phyloP scores from a whole-genome alignment of 495 filamentous ascomycete genomes.

The Evernia prunastri region DNA sequence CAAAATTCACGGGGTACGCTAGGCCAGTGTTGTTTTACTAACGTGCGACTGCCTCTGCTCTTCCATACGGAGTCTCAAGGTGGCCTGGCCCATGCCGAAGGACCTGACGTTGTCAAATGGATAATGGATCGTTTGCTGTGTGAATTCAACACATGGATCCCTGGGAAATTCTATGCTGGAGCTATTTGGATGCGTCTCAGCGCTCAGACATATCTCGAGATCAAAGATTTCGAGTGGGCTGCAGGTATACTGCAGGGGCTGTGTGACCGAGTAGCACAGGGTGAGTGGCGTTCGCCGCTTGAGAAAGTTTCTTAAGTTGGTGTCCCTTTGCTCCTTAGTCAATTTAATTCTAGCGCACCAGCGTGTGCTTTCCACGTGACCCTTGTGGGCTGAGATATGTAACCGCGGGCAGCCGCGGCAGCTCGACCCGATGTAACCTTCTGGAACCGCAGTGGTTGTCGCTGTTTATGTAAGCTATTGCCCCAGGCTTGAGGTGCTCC shows the following conservation, averaged over 20 bases:
- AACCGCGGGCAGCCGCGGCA: too few relatives aligned
- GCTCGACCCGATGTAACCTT: too few relatives aligned
- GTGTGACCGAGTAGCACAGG: slow-evolving; percentile 51
- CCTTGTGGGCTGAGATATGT: too few relatives aligned
- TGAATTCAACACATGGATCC: slow-evolving; percentile 9
- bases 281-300: slow-evolving; percentile 36
- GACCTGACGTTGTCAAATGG: slow-evolving; percentile 1
- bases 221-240: slow-evolving; percentile 70
- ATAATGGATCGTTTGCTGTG: slow-evolving; percentile 1
- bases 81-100: background rate
- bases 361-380: too few relatives aligned
- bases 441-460: too few relatives aligned
- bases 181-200: slow-evolving; percentile 65
- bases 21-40: slow-evolving; percentile 9
- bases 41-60: background rate
- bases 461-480: too few relatives aligned
- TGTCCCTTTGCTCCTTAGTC: background rate
- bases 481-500: too few relatives aligned
- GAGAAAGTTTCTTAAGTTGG: background rate
- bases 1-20: slow-evolving; percentile 18
- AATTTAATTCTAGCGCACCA: too few relatives aligned
- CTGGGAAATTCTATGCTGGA: slow-evolving; percentile 28
- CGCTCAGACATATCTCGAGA: slow-evolving; percentile 71
- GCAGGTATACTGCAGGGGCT: slow-evolving; percentile 54
- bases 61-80: background rate